phyloP scores from a whole-genome alignment of 495 filamentous ascomycete species.

The Alectoria sarmentosa region DNA sequence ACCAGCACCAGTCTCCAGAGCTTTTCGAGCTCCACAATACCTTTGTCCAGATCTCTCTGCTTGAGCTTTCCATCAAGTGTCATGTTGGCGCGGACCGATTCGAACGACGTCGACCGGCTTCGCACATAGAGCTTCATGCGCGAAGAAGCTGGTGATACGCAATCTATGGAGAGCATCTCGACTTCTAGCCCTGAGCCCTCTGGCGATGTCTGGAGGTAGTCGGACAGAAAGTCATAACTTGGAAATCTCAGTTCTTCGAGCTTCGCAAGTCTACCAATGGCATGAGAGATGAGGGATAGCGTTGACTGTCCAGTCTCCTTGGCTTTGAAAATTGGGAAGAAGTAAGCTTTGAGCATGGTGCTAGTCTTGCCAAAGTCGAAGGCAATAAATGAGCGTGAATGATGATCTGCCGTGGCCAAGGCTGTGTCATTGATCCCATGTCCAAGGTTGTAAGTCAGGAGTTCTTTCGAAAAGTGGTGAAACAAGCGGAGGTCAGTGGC shows the following conservation, averaged over 20 bases:
- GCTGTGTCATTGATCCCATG: neutral
- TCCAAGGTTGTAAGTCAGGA: constrained; percentile 4
- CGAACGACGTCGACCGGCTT: constrained; percentile 27
- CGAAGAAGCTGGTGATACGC: constrained; percentile 27
- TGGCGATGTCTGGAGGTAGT: constrained; percentile 7
- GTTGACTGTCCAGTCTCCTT: constrained; percentile 15
- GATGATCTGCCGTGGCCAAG: constrained; percentile 13
- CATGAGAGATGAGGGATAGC: constrained; percentile 23
- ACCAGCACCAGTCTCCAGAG: constrained; percentile 24
- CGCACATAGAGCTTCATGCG: constrained; percentile 36
- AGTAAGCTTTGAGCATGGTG: constrained; percentile 27
- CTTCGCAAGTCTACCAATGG: constrained; percentile 21
- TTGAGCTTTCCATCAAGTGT: constrained; percentile 28
- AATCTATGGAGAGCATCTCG: constrained; percentile 34
- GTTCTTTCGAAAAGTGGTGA: constrained; percentile 26
- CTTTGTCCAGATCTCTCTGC: constrained; percentile 15
- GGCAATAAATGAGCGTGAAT: constrained; percentile 29
- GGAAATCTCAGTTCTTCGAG: constrained; percentile 13
- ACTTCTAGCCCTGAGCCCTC: constrained; percentile 15
- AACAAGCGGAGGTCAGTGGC: constrained; percentile 16
- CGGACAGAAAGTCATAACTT: constrained; percentile 8
- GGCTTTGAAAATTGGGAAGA: constrained; percentile 28
- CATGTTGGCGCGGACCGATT: constrained; percentile 29
- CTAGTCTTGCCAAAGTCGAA: constrained; percentile 27
- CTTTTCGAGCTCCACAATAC: constrained; percentile 17